These are phyloP conservation scores for Carallia pectinifolia DNA, from an alignment of 345 rosid genomes.

Conservation along the genomic window DNA sequence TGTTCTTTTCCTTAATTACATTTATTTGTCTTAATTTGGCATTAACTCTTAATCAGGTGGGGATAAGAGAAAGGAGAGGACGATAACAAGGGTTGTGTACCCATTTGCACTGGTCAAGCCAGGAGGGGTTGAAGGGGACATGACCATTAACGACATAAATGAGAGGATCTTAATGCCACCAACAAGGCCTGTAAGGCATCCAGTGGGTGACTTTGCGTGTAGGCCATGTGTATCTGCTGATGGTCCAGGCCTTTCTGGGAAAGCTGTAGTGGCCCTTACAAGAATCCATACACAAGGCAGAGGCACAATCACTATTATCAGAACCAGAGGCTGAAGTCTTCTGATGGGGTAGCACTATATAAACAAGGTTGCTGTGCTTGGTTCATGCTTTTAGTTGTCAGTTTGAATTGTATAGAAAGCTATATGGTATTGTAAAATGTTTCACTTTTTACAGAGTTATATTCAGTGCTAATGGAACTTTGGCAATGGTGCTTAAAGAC, in stretches of 20 bases:
- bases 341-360: not conserved
- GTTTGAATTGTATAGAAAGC: conserved; percentile 22
- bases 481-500: not conserved
- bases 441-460: conserved; percentile 9
- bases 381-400: conserved; percentile 14
- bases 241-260: conserved; percentile 89
- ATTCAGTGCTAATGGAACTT: not conserved
- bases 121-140: conserved; percentile 76
- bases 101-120: conserved; percentile 98
- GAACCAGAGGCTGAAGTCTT: conserved; percentile 69
- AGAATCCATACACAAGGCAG: conserved; percentile 88
- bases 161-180: conserved; percentile 81
- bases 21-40: not conserved
- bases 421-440: conserved; percentile 14
- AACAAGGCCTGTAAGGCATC: conserved; percentile 82
- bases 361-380: not conserved
- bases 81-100: conserved; percentile 58
- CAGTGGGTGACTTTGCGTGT: conserved; percentile 91
- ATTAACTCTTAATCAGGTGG: not conserved
- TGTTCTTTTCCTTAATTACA: too few species aligned
- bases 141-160: conserved; percentile 81
- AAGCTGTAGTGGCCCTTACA: conserved; percentile 89
- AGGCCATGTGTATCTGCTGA: conserved; percentile 58
- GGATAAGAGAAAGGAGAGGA: conserved; percentile 41
- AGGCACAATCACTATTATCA: conserved; percentile 94